A percentile compares a stretch with the other conserved stretches of the same genome.
Evolutionary conservation across 768 basidiomycete species (phyloP).

Genomic region (Myochromella boudieri): DNA sequence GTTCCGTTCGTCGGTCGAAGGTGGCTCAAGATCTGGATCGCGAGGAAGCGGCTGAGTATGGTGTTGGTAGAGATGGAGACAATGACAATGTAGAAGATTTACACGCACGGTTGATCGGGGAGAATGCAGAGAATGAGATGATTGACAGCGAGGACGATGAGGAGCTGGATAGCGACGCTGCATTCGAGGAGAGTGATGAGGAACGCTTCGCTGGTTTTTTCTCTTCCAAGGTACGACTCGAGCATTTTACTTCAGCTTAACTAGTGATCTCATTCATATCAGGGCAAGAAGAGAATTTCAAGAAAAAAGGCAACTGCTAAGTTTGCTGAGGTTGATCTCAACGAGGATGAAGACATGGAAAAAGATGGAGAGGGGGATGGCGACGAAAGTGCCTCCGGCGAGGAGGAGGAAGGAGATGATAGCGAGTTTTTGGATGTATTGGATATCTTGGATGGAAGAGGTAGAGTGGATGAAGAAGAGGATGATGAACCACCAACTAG

Average conservation of each 20-base stretch:
- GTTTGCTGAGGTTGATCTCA: slow-evolving; percentile 61
- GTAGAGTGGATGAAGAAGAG: slow-evolving; percentile 42
- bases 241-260: neutral
- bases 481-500: slow-evolving; percentile 29
- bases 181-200: slow-evolving; percentile 80
- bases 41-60: slow-evolving; percentile 48
- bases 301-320: slow-evolving; percentile 34
- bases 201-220: slow-evolving; percentile 76
- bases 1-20: slow-evolving; percentile 49
- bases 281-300: slow-evolving; percentile 24
- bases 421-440: slow-evolving; percentile 63
- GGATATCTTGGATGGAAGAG: slow-evolving; percentile 67
- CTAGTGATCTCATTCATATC: neutral
- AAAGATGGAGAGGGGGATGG: slow-evolving; percentile 39
- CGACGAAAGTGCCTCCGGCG: slow-evolving; percentile 32
- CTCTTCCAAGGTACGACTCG: slow-evolving; percentile 37
- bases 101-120: slow-evolving; percentile 49
- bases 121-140: slow-evolving; percentile 48
- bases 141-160: slow-evolving; percentile 78
- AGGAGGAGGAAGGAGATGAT: slow-evolving; percentile 47
- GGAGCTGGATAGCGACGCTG: slow-evolving; percentile 82
- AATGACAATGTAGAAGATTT: slow-evolving; percentile 39
- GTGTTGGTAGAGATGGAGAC: slow-evolving; percentile 41
- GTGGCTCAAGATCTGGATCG: slow-evolving; percentile 54
- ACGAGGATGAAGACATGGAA: slow-evolving; percentile 50